These are phyloP conservation scores for Entomophthora muscae DNA, from an alignment of 371 early-diverging fungal species.

Conservation along the genomic window DNA sequence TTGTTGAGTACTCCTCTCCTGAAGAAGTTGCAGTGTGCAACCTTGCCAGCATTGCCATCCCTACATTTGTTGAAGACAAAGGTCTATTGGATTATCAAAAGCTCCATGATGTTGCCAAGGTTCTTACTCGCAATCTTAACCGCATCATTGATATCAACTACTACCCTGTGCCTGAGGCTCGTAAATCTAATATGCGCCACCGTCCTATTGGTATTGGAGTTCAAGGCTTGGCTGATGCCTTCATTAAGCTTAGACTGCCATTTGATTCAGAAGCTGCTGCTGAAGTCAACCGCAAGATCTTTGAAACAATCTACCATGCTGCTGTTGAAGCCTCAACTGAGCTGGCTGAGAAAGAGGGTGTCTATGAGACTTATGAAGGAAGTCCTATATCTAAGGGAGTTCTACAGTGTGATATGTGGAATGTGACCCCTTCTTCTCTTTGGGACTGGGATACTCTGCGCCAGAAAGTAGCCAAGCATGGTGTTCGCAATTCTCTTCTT, in stretches of 20 bases:
- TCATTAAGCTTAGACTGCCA: conserved; percentile 86
- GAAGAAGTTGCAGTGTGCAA: conserved; percentile 99
- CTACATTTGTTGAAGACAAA: conserved; percentile 70
- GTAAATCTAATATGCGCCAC: conserved; percentile 81
- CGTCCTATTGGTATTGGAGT: conserved; percentile 98
- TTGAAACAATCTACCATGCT: conserved; percentile 97
- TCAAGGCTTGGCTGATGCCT: conserved; percentile 96
- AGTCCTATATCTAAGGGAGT: conserved; percentile 85
- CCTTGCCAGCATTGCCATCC: conserved; percentile 92
- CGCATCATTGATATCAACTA: conserved; percentile 95
- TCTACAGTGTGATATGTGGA: conserved; percentile 95
- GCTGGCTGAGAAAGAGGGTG: conserved; percentile 66
- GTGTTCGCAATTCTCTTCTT: conserved; percentile 96
- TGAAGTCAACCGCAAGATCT: conserved; percentile 79
- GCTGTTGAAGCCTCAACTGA: conserved; percentile 94
- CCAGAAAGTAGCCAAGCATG: conserved; percentile 64
- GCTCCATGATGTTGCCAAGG: conserved; percentile 65
- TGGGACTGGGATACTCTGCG: conserved; percentile 90
- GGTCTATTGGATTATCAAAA: conserved; percentile 47
- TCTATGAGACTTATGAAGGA: conserved; percentile 84
- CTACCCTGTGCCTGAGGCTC: conserved; percentile 91
- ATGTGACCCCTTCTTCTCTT: conserved; percentile 50
- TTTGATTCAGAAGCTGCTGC: conserved; percentile 92
- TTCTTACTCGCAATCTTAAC: conserved; percentile 84
- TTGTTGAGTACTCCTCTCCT: conserved; percentile 89